A percentile compares a stretch with the other conserved stretches of the same genome.
phyloP scores from a whole-genome alignment of 495 filamentous ascomycete species.

The Xylaria intraflava region DNA sequence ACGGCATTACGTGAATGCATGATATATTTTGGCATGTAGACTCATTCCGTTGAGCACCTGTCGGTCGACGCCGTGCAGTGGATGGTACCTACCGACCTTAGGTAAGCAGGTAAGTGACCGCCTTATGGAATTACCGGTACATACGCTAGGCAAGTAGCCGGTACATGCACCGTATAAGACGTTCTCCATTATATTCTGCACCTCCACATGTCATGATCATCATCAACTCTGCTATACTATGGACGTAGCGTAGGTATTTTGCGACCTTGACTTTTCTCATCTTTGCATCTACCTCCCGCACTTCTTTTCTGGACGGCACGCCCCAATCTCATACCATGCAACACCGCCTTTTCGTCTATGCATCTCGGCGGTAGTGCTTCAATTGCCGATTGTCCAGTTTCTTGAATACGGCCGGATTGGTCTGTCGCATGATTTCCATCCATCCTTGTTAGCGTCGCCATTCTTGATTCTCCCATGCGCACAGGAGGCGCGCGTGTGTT shows the following conservation, averaged over 20 bases:
- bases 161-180: no score
- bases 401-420: neutral
- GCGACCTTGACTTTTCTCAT: neutral
- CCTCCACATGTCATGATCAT: conserved; percentile 10
- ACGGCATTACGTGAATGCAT: no score
- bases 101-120: no score
- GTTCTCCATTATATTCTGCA: conserved; percentile 6
- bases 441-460: neutral
- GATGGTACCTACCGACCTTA: no score
- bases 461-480: neutral
- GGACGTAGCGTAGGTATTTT: no score
- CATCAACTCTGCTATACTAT: neutral
- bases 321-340: no score
- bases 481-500: conserved; percentile 3
- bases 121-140: no score
- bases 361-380: neutral
- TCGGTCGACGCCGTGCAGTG: no score
- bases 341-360: neutral
- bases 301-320: no score
- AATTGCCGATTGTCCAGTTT: neutral
- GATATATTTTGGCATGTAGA: no score
- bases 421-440: neutral
- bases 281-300: neutral
- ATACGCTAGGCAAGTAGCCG: no score
- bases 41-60: no score